Evolutionary conservation across 352 stramenopile species (phyloP).

Genomic region (Chrysophaeum taylorii): DNA sequence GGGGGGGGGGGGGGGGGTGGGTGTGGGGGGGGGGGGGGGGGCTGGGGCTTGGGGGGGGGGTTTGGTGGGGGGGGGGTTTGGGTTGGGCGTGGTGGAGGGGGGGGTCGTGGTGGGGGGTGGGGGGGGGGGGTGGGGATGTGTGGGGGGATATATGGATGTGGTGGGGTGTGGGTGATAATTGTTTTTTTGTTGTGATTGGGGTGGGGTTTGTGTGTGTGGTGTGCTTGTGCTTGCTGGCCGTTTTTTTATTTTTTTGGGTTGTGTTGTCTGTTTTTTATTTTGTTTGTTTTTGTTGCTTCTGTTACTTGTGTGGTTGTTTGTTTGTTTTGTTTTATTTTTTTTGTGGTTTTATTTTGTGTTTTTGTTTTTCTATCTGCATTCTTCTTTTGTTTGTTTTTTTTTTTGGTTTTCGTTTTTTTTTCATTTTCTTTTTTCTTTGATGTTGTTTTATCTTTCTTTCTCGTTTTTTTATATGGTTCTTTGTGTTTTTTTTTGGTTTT

Average conservation of each 20-base stretch:
- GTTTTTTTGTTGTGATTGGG: not conserved
- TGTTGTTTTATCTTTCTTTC: not conserved
- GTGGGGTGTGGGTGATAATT: not conserved
- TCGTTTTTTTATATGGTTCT: not conserved
- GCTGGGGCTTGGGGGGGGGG: not conserved
- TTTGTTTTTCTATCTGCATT: not conserved
- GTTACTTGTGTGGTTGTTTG: not conserved
- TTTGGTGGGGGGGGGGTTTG: not conserved
- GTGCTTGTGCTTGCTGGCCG: slow-evolving; percentile 1
- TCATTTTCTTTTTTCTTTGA: not conserved
- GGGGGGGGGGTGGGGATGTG: not conserved
- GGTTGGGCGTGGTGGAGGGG: not conserved
- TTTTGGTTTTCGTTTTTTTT: slow-evolving; percentile 1
- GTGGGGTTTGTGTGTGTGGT: slow-evolving; percentile 9
- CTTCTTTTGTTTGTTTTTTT: slow-evolving; percentile 2
- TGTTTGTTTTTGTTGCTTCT: slow-evolving; percentile 4
- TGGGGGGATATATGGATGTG: not conserved
- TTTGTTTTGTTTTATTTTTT: slow-evolving; percentile 10
- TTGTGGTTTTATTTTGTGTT: not conserved
- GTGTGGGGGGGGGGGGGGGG: not conserved
- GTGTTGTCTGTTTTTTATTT: slow-evolving; percentile 1
- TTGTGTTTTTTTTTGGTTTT: not conserved
- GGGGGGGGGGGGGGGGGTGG: too few relatives aligned
- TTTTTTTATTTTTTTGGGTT: not conserved
- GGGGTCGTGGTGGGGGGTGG: not conserved